Evolutionary conservation across 2,329 filamentous ascomycete species (phyloP).

Genomic region (Aspergillus sp.): DNA sequence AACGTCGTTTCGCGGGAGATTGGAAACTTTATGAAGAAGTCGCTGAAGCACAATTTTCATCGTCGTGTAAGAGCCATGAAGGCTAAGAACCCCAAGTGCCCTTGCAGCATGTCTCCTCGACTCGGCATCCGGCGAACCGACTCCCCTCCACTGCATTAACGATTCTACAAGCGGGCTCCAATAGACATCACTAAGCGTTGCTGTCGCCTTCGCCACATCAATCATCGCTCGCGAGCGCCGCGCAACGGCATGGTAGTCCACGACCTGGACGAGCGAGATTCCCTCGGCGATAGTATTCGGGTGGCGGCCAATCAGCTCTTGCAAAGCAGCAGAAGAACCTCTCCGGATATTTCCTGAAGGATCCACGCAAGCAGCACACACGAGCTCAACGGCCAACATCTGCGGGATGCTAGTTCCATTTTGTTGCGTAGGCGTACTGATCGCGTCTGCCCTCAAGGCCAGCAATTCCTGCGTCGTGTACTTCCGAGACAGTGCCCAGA

Average conservation of each 20-base stretch:
- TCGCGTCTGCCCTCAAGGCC: constrained; percentile 43
- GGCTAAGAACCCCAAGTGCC: constrained; percentile 54
- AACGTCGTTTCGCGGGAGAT: constrained; percentile 33
- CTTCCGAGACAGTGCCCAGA: constrained; percentile 84
- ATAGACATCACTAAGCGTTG: constrained; percentile 57
- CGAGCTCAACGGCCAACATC: constrained; percentile 70
- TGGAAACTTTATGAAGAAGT: constrained; percentile 27
- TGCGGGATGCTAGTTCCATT: constrained; percentile 54
- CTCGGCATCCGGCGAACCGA: constrained; percentile 68
- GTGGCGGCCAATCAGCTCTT: constrained; percentile 89
- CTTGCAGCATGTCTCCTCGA: constrained; percentile 66
- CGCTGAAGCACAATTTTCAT: constrained; percentile 26
- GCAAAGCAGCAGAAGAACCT: constrained; percentile 84
- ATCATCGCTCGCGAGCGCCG: constrained; percentile 75
- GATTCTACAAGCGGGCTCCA: constrained; percentile 64
- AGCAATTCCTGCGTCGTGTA: constrained; percentile 76
- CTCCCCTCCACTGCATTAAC: constrained; percentile 77
- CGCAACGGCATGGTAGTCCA: constrained; percentile 91
- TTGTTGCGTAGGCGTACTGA: constrained; percentile 23
- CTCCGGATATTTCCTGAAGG: constrained; percentile 88
- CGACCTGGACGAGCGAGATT: constrained; percentile 76
- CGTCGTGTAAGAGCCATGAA: constrained; percentile 24
- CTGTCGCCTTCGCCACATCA: constrained; percentile 64
- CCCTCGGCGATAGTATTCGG: constrained; percentile 76
- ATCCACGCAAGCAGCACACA: constrained; percentile 77